Percentiles rank a stretch among this genome's conserved stretches.
phyloP scores from a whole-genome alignment of 805 yeast genomes.

The Kazachstania bromeliacearum region DNA sequence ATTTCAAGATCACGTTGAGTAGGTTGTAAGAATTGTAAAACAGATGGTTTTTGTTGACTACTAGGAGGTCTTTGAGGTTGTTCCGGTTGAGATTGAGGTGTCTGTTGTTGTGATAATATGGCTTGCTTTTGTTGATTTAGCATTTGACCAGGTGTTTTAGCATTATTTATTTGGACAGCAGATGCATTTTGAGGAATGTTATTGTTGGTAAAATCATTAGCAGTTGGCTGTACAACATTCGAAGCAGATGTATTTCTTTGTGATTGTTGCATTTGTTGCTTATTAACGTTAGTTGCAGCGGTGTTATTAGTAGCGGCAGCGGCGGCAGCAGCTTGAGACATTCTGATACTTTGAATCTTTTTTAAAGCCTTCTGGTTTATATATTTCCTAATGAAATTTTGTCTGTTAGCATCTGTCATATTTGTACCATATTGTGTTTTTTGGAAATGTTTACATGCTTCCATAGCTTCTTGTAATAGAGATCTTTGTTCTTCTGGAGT shows the following conservation, averaged over 20 bases:
- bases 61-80: constrained; percentile 6
- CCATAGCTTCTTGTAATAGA: constrained; percentile 30
- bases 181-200: constrained; percentile 1
- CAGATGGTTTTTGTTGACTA: constrained; percentile 4
- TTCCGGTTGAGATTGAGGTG: constrained; percentile 6
- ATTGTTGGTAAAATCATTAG: constrained; percentile 1
- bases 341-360: constrained; percentile 25
- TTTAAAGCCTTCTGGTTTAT: constrained; percentile 30
- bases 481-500: constrained; percentile 30
- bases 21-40: constrained; percentile 29
- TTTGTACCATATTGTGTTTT: constrained; percentile 24
- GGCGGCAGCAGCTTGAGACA: constrained; percentile 19
- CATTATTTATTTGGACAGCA: neutral
- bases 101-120: constrained; percentile 1
- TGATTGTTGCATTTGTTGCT: constrained; percentile 2
- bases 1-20: constrained; percentile 55
- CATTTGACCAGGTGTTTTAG: constrained; percentile 1
- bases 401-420: constrained; percentile 24
- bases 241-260: neutral
- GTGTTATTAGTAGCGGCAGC: constrained; percentile 7
- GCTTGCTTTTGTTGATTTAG: constrained; percentile 1
- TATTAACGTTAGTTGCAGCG: constrained; percentile 2
- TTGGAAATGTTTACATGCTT: constrained; percentile 29
- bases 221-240: neutral
- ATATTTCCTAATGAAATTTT: constrained; percentile 28